Conservation (phyloP, 495 filamentous ascomycete species). For the Penicillium cosmopolitanum region DNA sequence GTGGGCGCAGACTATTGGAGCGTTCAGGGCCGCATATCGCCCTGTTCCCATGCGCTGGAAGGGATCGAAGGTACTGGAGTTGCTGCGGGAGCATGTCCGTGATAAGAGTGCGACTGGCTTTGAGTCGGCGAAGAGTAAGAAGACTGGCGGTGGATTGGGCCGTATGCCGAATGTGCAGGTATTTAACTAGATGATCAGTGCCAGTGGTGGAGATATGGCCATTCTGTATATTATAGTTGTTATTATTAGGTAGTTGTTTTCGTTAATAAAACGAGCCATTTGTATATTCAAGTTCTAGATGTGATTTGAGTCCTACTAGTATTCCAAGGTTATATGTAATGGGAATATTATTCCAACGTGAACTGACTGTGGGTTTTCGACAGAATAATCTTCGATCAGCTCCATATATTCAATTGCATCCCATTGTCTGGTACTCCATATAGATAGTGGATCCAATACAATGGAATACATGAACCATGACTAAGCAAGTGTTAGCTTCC, state of each 20-base stretch:
- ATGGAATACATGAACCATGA: neutral
- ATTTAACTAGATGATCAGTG: slow-evolving; percentile 35
- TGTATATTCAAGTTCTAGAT: neutral
- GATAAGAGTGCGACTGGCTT: slow-evolving; percentile 58
- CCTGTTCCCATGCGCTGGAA: slow-evolving; percentile 86
- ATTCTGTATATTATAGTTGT: slow-evolving; percentile 9
- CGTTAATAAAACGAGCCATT: neutral
- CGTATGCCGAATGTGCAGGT: slow-evolving; percentile 57
- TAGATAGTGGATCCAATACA: neutral
- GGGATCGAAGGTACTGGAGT: slow-evolving; percentile 72
- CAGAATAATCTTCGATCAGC: neutral
- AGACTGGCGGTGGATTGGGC: slow-evolving; percentile 52
- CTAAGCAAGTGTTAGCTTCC: neutral
- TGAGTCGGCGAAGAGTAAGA: slow-evolving; percentile 51
- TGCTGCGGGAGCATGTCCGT: slow-evolving; percentile 80
- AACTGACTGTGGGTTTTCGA: too few relatives aligned
- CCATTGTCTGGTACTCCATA: neutral
- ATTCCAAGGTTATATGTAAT: neutral
- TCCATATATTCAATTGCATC: neutral
- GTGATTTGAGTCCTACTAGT: too few relatives aligned
- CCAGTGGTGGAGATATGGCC: neutral
- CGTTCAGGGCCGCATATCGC: slow-evolving; percentile 90
- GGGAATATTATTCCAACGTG: too few relatives aligned
- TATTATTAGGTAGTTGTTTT: neutral
- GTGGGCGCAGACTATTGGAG: slow-evolving; percentile 95